Conservation (phyloP, 805 yeast genomes). For the Saccharomycopsis sp. region DNA sequence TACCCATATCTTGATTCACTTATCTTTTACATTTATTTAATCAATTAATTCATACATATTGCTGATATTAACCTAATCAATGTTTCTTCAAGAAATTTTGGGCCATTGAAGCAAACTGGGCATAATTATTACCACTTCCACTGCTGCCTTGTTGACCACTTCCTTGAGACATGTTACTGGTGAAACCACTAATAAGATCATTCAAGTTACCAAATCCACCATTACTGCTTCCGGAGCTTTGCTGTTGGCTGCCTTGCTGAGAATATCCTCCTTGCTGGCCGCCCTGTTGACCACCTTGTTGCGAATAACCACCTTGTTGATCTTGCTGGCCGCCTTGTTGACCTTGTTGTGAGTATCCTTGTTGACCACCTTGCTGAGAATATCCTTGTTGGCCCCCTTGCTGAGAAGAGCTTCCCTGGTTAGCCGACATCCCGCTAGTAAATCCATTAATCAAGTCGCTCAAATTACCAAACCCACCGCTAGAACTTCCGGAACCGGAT, state of each 20-base stretch:
- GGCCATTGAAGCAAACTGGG: constrained; percentile 19
- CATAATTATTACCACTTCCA: constrained; percentile 11
- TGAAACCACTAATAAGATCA: not conserved
- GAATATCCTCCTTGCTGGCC: not conserved
- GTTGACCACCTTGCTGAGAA: not conserved
- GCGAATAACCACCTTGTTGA: not conserved
- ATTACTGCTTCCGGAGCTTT: not conserved
- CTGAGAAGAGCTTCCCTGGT: not conserved
- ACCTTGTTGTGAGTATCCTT: not conserved
- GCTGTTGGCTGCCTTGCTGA: not conserved
- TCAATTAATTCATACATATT: too few relatives aligned
- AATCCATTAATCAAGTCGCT: constrained; percentile 14
- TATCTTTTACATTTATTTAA: not conserved
- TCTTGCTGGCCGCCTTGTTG: not conserved
- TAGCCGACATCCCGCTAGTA: constrained; percentile 7
- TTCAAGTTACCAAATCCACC: constrained; percentile 4
- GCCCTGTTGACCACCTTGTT: not conserved
- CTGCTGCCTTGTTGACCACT: not conserved
- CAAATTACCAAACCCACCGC: constrained; percentile 10
- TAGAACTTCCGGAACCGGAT: constrained; percentile 1
- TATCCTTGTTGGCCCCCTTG: not conserved
- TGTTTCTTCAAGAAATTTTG: constrained; percentile 8
- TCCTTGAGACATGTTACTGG: not conserved
- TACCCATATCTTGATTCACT: not conserved
- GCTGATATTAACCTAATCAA: too few relatives aligned